Conservation (phyloP, 2,329 filamentous ascomycete species). For the Neonectria punicea region DNA sequence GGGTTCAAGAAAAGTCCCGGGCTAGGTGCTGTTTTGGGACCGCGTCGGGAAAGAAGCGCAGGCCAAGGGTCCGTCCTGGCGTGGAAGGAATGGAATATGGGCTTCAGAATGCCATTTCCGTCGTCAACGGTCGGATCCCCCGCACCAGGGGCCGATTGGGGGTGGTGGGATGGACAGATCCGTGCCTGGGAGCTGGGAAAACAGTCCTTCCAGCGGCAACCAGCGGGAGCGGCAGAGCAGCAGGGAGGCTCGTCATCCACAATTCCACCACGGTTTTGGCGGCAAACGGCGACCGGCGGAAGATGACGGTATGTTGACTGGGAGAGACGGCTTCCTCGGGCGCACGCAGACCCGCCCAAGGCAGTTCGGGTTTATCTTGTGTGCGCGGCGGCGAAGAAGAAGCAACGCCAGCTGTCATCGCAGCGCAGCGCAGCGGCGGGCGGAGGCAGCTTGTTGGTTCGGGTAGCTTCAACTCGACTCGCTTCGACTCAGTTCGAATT, state of each 20-base stretch:
- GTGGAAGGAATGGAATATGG: constrained; percentile 23
- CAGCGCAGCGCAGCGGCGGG: constrained; percentile 11
- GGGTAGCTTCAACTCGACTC: constrained; percentile 12
- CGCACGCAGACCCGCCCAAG: constrained; percentile 11
- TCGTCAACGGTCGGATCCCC: constrained; percentile 34
- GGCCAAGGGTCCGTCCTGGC: constrained; percentile 27
- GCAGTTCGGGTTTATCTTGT: constrained; percentile 26
- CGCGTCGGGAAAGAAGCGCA: constrained; percentile 33
- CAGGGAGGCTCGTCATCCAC: constrained; percentile 4
- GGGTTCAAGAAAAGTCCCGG: constrained; percentile 18
- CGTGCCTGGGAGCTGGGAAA: constrained; percentile 15
- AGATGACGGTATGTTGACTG: constrained; percentile 7
- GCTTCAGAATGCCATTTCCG: constrained; percentile 29
- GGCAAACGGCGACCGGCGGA: constrained; percentile 13
- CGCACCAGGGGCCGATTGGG: constrained; percentile 31
- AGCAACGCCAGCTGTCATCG: constrained; percentile 36
- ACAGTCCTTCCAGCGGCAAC: constrained; percentile 7
- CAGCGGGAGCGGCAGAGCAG: constrained; percentile 1
- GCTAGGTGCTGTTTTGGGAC: constrained; percentile 38
- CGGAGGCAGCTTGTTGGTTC: constrained; percentile 13
- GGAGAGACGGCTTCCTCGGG: not conserved
- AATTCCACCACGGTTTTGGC: constrained; percentile 6
- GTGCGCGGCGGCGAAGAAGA: constrained; percentile 27
- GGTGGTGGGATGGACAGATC: constrained; percentile 23
- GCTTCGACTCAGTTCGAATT: constrained; percentile 22